phyloP scores from a whole-genome alignment of 495 filamentous ascomycete genomes.

The Penicillium lividum region DNA sequence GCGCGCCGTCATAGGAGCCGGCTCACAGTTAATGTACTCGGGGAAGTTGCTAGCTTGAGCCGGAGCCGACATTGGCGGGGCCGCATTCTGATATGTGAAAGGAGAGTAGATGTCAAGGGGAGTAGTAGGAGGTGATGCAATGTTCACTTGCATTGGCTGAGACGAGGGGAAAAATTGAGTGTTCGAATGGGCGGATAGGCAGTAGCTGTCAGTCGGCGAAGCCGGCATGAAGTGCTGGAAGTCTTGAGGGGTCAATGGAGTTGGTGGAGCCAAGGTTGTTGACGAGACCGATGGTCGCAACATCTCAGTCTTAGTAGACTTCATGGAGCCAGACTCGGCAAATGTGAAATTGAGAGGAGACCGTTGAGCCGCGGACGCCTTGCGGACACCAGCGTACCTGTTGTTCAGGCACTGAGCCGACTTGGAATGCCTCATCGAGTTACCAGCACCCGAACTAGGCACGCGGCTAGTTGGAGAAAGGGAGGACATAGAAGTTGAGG shows the following conservation, averaged over 20 bases:
- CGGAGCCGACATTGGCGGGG: conserved; percentile 49
- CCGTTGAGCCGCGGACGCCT: conserved; percentile 49
- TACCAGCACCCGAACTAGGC: conserved; percentile 35
- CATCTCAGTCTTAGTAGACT: conserved; percentile 42
- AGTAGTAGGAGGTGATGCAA: conserved; percentile 50
- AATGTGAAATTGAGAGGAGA: conserved; percentile 57
- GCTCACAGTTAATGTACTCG: conserved; percentile 39
- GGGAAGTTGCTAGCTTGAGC: conserved; percentile 45
- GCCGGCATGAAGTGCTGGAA: conserved; percentile 46
- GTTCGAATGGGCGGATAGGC: conserved; percentile 41
- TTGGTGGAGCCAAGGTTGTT: conserved; percentile 45
- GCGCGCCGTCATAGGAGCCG: conserved; percentile 36
- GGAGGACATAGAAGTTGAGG: conserved; percentile 45
- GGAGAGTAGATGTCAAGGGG: conserved; percentile 44
- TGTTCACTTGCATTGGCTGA: conserved; percentile 48
- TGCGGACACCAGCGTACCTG: conserved; percentile 53
- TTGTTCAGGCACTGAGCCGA: conserved; percentile 52
- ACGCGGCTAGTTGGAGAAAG: conserved; percentile 40
- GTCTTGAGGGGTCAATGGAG: conserved; percentile 49
- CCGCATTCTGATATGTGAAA: conserved; percentile 40
- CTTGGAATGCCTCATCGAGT: conserved; percentile 54
- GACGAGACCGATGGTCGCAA: conserved; percentile 43
- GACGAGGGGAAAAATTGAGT: conserved; percentile 43
- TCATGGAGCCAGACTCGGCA: conserved; percentile 45
- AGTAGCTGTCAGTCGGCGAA: conserved; percentile 43